These are phyloP conservation scores for Colletotrichum shisoi DNA, from an alignment of 2,329 filamentous ascomycete genomes.

Conservation along the genomic window DNA sequence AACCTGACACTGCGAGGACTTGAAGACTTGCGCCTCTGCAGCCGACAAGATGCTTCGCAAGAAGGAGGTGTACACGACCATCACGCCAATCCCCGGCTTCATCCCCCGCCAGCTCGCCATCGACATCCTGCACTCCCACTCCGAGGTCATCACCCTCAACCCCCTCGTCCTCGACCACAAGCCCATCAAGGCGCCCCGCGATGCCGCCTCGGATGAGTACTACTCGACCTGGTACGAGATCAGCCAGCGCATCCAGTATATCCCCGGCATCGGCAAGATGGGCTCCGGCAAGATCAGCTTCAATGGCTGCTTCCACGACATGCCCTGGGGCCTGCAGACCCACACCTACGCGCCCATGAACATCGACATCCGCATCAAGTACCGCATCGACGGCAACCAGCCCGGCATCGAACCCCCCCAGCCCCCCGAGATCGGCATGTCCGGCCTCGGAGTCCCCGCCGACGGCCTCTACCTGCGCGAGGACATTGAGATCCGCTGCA, in stretches of 20 bases:
- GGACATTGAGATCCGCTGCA: conserved; percentile 75
- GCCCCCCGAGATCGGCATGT: conserved; percentile 66
- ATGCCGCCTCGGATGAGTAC: conserved; percentile 73
- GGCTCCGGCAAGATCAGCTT: conserved; percentile 72
- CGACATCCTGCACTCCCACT: conserved; percentile 75
- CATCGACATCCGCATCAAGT: conserved; percentile 73
- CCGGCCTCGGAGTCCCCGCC: conserved; percentile 65
- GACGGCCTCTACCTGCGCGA: conserved; percentile 74
- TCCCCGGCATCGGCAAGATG: conserved; percentile 71
- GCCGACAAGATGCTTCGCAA: conserved; percentile 62
- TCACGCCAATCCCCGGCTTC: conserved; percentile 74
- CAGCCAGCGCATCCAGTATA: conserved; percentile 71
- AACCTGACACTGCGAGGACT: too few relatives aligned
- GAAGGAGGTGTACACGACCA: conserved; percentile 71
- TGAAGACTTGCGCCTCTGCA: neutral
- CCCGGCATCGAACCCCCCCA: conserved; percentile 70
- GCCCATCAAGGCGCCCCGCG: conserved; percentile 70
- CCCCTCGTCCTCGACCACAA: conserved; percentile 71
- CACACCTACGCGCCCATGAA: conserved; percentile 74
- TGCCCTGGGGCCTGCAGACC: conserved; percentile 75
- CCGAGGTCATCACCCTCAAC: conserved; percentile 75
- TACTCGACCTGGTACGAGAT: conserved; percentile 80
- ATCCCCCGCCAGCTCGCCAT: conserved; percentile 76
- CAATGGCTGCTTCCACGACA: conserved; percentile 75
- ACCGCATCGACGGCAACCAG: conserved; percentile 73